phyloP scores from a whole-genome alignment of 306 rosid genomes.

The Malus orientalis region DNA sequence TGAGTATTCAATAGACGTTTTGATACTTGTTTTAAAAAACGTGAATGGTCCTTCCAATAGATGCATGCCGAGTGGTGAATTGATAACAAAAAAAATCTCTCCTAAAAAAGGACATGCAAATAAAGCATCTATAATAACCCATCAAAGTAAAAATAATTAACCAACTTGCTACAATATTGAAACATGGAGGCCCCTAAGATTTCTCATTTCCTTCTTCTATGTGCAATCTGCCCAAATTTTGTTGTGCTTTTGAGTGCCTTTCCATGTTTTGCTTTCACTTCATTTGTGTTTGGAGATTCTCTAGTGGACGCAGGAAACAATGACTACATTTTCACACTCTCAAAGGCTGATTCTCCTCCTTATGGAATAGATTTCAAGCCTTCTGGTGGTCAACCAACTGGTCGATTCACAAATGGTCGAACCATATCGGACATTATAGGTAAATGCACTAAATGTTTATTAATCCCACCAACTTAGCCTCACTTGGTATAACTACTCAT shows the following conservation, averaged over 20 bases:
- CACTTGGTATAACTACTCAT: neutral
- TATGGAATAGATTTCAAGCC: constrained; percentile 50
- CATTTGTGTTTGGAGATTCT: constrained; percentile 51
- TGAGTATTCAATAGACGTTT: neutral
- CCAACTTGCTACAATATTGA: neutral
- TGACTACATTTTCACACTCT: constrained; percentile 46
- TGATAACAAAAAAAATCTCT: neutral
- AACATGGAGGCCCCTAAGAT: constrained; percentile 9
- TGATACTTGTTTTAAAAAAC: too few species aligned
- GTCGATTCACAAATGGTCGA: constrained; percentile 50
- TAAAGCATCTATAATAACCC: neutral
- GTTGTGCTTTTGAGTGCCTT: neutral
- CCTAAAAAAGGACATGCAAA: constrained; percentile 18
- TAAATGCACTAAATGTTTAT: constrained; percentile 2
- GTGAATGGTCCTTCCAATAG: neutral
- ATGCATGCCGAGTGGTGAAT: too few species aligned
- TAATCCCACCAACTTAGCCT: neutral
- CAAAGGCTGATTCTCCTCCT: constrained; percentile 42
- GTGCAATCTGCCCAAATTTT: neutral
- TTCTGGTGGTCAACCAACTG: constrained; percentile 41
- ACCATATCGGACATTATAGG: constrained; percentile 42
- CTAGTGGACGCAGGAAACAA: constrained; percentile 51
- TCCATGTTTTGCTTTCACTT: constrained; percentile 18
- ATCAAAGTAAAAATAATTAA: neutral
- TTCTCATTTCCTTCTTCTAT: neutral